A percentile compares a stretch with the other conserved stretches of the same genome.
These are phyloP conservation scores for Mycena indigotica DNA, from an alignment of 768 basidiomycete species.

Conservation along the genomic window DNA sequence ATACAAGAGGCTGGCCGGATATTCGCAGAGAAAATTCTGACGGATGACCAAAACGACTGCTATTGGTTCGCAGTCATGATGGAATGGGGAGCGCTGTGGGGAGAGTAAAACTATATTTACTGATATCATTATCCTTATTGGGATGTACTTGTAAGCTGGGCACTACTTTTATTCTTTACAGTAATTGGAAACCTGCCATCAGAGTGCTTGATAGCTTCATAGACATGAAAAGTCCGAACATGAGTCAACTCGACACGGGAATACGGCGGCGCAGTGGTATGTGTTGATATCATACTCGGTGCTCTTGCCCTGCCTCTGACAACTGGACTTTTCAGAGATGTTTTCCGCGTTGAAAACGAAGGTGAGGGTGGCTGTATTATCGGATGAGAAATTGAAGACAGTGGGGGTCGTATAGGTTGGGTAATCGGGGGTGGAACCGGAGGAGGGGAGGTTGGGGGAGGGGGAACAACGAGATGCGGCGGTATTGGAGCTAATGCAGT, in stretches of 20 bases:
- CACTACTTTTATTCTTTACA: too few species aligned
- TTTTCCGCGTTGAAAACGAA: neutral
- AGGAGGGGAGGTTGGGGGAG: neutral
- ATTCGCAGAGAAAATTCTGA: constrained; percentile 2
- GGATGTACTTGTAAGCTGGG: neutral
- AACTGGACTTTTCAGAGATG: constrained; percentile 6
- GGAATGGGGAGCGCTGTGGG: constrained; percentile 10
- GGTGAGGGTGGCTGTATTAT: neutral
- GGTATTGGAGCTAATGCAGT: neutral
- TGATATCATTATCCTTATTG: neutral
- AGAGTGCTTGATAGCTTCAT: constrained; percentile 24
- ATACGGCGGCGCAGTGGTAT: constrained; percentile 24
- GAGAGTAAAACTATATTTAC: neutral
- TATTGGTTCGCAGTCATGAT: constrained; percentile 8
- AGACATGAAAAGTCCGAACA: constrained; percentile 31
- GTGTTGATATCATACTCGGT: constrained; percentile 1
- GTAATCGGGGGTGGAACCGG: neutral
- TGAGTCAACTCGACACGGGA: constrained; percentile 28
- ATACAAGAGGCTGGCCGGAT: neutral
- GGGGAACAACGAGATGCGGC: neutral
- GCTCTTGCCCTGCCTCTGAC: constrained; percentile 15
- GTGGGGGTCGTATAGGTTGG: neutral
- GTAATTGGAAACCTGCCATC: neutral
- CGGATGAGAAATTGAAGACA: neutral
- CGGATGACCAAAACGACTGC: constrained; percentile 8